phyloP scores from a whole-genome alignment of 106 monocot species.

The Acorus calamus region DNA sequence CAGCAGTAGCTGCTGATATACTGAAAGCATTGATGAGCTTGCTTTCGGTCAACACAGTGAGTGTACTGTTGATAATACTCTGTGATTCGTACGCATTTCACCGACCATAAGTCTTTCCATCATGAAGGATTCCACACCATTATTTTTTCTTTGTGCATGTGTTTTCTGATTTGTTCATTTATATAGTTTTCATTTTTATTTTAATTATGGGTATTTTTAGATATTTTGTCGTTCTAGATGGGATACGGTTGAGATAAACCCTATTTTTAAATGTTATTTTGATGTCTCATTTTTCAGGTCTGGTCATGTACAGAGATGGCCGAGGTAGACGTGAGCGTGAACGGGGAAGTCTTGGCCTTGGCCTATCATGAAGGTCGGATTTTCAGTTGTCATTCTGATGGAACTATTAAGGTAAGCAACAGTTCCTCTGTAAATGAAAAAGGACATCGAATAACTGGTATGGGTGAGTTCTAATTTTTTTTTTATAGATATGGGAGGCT shows the following conservation, averaged over 20 bases:
- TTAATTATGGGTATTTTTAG: too few species aligned
- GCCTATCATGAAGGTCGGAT: slow-evolving; percentile 28
- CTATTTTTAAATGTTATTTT: too few species aligned
- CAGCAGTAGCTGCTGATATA: slow-evolving; percentile 26
- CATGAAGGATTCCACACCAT: too few species aligned
- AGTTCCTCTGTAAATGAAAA: background rate
- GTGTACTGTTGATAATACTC: background rate
- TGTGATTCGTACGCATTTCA: background rate
- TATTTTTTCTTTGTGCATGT: too few species aligned
- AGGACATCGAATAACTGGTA: background rate
- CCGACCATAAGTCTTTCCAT: too few species aligned
- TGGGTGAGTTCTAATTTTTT: slow-evolving; percentile 12
- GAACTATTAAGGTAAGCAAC: slow-evolving; percentile 43
- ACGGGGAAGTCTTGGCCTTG: slow-evolving; percentile 33
- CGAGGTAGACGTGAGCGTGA: slow-evolving; percentile 23
- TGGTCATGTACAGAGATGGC: slow-evolving; percentile 40
- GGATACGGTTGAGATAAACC: too few species aligned
- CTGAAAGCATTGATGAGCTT: slow-evolving; percentile 36
- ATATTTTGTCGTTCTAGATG: too few species aligned
- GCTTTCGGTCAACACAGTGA: slow-evolving; percentile 32
- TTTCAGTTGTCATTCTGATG: slow-evolving; percentile 48
- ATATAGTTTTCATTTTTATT: too few species aligned
- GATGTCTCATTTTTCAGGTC: slow-evolving; percentile 23
- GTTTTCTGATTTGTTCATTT: too few species aligned
- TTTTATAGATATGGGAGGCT: slow-evolving; percentile 37